Base-by-base conservation (phyloP, 371 early-diverging fungal genomes). In the Circinella minor region DNA sequence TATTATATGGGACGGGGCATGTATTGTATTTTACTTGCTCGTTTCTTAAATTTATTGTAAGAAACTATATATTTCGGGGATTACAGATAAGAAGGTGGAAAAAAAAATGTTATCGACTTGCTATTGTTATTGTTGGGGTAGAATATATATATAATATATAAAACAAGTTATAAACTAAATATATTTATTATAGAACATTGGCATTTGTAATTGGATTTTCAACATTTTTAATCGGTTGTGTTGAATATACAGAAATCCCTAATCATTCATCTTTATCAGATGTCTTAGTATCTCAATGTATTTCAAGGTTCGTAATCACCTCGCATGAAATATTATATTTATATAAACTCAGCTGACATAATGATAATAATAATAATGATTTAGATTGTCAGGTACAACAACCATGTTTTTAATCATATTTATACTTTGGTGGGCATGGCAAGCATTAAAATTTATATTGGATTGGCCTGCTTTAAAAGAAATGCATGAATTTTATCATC, bases 191-290 rank as follows among this genome's bases (percentile, higher is more conserved):
- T 71, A 93, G 94, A 27, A 91, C 90, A 17, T 79, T 94, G 48
- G 94, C 90, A 3, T 97, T 99, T 84, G 91, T 96, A 20, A 90
- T 97, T 61, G 74, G 76, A 47, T 95, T 98, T 77, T 87, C 95
- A 14, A 93, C 93, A 0, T 98, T 98, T 79, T 78, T 96, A 27
- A 76, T 93, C 60, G 90, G 91, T 6, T 98, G 99, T 80, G 84
- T 99, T 47, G 93, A 98, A 77, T 94, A 96, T 73, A 78, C 91
- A 9, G 85, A 88, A 65, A 85, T 97, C 34, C 88, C 89, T 34
- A 79, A 86, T 48, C 87, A 88, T 55, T 86, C 89, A 67, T 74
- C 77, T 57, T 80, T 98, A 60, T 71, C 81, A 1, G 92, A 95
- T 10, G 93, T 96, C 1, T 77, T 97, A 39, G 79, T 91, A 15